Percentiles rank a stretch among this genome's conserved stretches.
Conservation (phyloP, 306 rosid species). For the Sicyos edulis region DNA sequence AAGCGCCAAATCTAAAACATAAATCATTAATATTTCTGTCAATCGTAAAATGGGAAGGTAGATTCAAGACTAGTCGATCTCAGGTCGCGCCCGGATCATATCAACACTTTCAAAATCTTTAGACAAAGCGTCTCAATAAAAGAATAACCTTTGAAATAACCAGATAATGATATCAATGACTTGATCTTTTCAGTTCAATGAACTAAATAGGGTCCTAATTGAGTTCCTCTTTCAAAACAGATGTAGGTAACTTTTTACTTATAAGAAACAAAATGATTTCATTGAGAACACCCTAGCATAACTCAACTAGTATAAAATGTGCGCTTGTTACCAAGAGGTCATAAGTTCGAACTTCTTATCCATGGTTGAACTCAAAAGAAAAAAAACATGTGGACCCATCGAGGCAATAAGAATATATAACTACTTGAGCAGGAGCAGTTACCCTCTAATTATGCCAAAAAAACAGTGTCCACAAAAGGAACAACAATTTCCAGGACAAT, state of each 20-base stretch:
- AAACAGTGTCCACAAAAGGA: background rate
- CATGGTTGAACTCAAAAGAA: too few relatives aligned
- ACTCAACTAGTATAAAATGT: too few relatives aligned
- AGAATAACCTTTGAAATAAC: background rate
- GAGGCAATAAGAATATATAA: background rate
- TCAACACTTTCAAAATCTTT: too few relatives aligned
- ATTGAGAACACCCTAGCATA: too few relatives aligned
- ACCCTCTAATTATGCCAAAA: background rate
- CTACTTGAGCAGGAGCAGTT: background rate
- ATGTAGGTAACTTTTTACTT: background rate
- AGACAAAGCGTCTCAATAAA: background rate
- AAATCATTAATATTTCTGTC: background rate
- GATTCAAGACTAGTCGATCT: background rate
- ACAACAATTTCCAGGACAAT: too few relatives aligned
- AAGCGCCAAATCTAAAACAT: background rate
- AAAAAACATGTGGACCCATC: background rate
- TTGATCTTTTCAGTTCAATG: background rate
- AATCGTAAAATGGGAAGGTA: too few relatives aligned
- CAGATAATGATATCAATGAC: background rate
- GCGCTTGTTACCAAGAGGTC: too few relatives aligned
- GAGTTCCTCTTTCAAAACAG: background rate
- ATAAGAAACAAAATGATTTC: too few relatives aligned
- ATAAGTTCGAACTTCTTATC: too few relatives aligned
- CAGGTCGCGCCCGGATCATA: background rate
- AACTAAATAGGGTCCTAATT: background rate